Evolutionary conservation across 805 yeast species (phyloP), one percentile per base, ranked within the genome.

Genomic region (Candida ulmi): DNA sequence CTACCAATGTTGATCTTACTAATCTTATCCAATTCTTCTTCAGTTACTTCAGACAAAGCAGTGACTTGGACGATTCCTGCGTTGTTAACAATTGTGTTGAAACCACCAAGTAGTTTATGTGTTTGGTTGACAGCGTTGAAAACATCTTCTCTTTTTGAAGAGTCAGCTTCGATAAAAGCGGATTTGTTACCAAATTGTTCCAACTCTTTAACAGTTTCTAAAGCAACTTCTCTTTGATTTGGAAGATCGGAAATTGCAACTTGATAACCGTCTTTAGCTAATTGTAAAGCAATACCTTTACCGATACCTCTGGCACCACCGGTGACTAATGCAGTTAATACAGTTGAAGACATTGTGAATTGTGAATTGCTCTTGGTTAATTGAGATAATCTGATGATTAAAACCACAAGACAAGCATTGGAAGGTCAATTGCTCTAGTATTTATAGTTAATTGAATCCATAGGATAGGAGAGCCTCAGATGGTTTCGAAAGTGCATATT

Each of bases 231-330:
- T 30, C 40, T 44, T 43, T 60, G 61, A 8, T 15, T 11, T 8
- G 57, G 46, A 28, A 58, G 34, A 41, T 57, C 60, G 2, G 58
- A 51, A 37, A 57, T 51, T 11, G 60, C 60, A 19, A 57, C 51
- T 30, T 54, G 46, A 59, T 86, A 80, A 2, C 95, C 95, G 46
- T 72, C 77, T 38, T 67, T 61, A 12, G 95, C 96, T 54, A 88
- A 71, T 62, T 88, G 95, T 23, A 66, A 54, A 5, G 95, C 81
- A 56, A 74, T 88, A 55, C 86, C 90, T 55, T 81, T 83, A 33
- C 96, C 96, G 53, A 88, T 80, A 11, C 96, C 96, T 52, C 87
- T 93, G 15, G 95, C 82, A 11, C 93, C 88, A 37, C 96, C 96
- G 13, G 96, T 88, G 21, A 88, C 76, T 24, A 88, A 78, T 3